These are phyloP conservation scores for Kandelia obovata DNA, from an alignment of 345 rosid genomes.

Conservation along the genomic window DNA sequence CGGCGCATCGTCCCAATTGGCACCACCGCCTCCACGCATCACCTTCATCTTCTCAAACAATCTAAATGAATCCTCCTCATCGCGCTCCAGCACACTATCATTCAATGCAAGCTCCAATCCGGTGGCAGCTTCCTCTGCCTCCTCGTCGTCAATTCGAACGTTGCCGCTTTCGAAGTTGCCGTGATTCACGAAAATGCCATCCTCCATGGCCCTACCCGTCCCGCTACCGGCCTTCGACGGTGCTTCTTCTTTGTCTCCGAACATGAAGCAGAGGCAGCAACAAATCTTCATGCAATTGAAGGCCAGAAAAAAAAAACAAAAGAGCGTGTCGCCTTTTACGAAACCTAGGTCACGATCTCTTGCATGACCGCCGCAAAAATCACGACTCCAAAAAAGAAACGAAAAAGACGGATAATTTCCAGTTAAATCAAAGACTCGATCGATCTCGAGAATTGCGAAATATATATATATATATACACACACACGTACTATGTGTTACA, in stretches of 20 bases:
- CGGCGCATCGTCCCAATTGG: slow-evolving; percentile 24
- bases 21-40: slow-evolving; percentile 18
- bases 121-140: slow-evolving; percentile 12
- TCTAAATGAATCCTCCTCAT: slow-evolving; percentile 20
- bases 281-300: slow-evolving; percentile 82
- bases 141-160: slow-evolving; percentile 21
- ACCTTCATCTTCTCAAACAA: slow-evolving; percentile 37
- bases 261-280: slow-evolving; percentile 71
- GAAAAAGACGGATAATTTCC: background rate
- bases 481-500: background rate
- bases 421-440: slow-evolving; percentile 14
- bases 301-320: background rate
- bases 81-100: slow-evolving; percentile 7
- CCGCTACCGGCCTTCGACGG: background rate
- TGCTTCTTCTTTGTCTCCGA: slow-evolving; percentile 30
- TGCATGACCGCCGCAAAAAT: slow-evolving; percentile 25
- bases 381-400: no score
- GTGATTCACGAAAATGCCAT: slow-evolving; percentile 31
- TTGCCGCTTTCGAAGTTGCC: slow-evolving; percentile 30
- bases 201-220: slow-evolving; percentile 28
- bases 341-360: slow-evolving; percentile 60
- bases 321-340: slow-evolving; percentile 1
- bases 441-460: background rate
- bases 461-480: background rate
- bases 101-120: slow-evolving; percentile 13